Evolutionary conservation across 768 basidiomycete genomes (phyloP).

Genomic region (Tylopilus felleus): DNA sequence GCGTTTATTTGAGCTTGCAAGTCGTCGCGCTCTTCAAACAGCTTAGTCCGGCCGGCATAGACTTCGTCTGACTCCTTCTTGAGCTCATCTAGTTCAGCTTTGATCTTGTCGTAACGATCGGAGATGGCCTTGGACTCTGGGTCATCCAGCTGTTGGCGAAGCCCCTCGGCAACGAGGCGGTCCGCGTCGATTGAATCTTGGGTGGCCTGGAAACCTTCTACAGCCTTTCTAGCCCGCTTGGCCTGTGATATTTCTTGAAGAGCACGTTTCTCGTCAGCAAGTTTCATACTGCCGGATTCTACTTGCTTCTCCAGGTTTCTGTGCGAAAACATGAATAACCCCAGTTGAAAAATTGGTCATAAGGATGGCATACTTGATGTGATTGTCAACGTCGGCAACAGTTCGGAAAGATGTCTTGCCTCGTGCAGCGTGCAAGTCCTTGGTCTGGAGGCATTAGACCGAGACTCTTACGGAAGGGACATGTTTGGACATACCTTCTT

Average conservation of each 20-base stretch:
- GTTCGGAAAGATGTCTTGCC: conserved; percentile 77
- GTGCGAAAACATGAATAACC: conserved; percentile 9
- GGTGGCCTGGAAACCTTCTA: conserved; percentile 79
- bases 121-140: conserved; percentile 81
- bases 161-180: conserved; percentile 67
- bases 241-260: conserved; percentile 80
- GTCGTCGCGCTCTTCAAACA: conserved; percentile 83
- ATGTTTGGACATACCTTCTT: conserved; percentile 60
- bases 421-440: conserved; percentile 81
- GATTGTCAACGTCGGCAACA: conserved; percentile 81
- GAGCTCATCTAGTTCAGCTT: conserved; percentile 79
- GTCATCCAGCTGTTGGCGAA: conserved; percentile 84
- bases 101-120: conserved; percentile 78
- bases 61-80: conserved; percentile 85
- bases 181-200: conserved; percentile 82
- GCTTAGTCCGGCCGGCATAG: conserved; percentile 72
- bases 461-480: neutral
- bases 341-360: neutral
- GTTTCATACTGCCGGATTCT: conserved; percentile 86
- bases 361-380: conserved; percentile 63
- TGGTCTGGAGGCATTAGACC: conserved; percentile 49
- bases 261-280: conserved; percentile 94
- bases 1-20: conserved; percentile 66
- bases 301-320: conserved; percentile 87
- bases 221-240: conserved; percentile 66